These are phyloP conservation scores for Phytophthora sansomeana DNA, from an alignment of 352 stramenopile genomes.

Conservation along the genomic window DNA sequence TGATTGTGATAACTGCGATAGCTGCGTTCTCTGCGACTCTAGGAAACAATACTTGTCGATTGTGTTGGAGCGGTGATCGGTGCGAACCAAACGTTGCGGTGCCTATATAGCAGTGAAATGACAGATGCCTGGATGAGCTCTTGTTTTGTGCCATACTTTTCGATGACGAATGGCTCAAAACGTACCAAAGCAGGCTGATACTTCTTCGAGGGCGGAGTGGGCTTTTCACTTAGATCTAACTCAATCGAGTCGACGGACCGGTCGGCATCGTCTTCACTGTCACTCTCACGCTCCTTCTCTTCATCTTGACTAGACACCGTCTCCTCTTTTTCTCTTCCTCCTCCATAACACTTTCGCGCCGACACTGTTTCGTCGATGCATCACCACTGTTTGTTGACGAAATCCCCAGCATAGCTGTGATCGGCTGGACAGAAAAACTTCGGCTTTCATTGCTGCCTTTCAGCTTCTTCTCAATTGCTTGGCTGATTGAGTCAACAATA, in stretches of 20 bases:
- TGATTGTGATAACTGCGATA: slow-evolving; percentile 45
- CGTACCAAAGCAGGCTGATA: slow-evolving; percentile 72
- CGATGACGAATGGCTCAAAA: not conserved
- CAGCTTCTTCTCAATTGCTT: slow-evolving; percentile 82
- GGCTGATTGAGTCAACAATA: slow-evolving; percentile 86
- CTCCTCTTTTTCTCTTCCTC: slow-evolving; percentile 44
- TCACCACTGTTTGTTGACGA: slow-evolving; percentile 27
- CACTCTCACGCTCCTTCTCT: slow-evolving; percentile 42
- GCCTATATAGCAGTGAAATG: slow-evolving; percentile 45
- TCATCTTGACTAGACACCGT: slow-evolving; percentile 31
- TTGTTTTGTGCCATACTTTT: not conserved
- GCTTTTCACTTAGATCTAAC: slow-evolving; percentile 66
- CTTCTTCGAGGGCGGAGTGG: slow-evolving; percentile 66
- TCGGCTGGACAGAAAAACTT: slow-evolving; percentile 91
- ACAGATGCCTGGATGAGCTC: not conserved
- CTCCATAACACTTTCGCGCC: slow-evolving; percentile 41
- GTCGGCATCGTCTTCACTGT: slow-evolving; percentile 46
- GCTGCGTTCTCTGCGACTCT: slow-evolving; percentile 73
- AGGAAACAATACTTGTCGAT: slow-evolving; percentile 90
- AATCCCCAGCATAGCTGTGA: slow-evolving; percentile 66
- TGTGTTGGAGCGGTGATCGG: slow-evolving; percentile 84
- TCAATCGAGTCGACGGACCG: slow-evolving; percentile 51
- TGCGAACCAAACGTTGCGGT: slow-evolving; percentile 83
- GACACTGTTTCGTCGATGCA: slow-evolving; percentile 26
- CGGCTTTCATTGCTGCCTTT: slow-evolving; percentile 91